Base-by-base conservation (phyloP, 163 green algal species). In the Scenedesmus sp. region DNA sequence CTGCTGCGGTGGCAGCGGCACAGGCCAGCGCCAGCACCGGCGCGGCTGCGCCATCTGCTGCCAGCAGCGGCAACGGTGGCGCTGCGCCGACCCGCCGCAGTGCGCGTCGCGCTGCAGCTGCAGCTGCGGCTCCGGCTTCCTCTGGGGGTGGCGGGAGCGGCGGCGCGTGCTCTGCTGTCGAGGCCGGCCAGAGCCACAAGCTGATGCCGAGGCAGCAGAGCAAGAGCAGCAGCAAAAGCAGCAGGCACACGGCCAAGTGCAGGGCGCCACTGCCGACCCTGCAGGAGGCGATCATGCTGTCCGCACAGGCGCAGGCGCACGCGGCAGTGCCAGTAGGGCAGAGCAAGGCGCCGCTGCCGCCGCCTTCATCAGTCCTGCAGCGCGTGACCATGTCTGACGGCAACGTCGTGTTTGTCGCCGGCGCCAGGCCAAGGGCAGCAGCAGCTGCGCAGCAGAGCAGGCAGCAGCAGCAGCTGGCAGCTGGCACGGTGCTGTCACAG, bases 341-440 rank as follows among this genome's bases (percentile, higher is more conserved):
- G 30, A 76, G 51, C 82, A 43, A 35, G 49, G 82, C 82, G 49
- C 85, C 85, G 24, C 85, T 90, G 70, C 85, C 72, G 20, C 44
- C 46, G 18, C 16, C 46, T 15, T 24, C 44, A 4, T 35, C 70
- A 42, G 40, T 76, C n/a, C 18, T 78, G 65, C 78, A 84, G 78
- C 78, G 78, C 40, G 78, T 84, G 1, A 51, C 78, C 7, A 49
- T 84, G 78, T 51, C 78, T 26, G 46, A 84, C 18, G 78, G 78
- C 78, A 37, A 53, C 33, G 46, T 51, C 6, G 40, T 84, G 35
- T 84, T 84, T 53, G 37, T 84, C 3, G 78, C 78, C 24, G 78
- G 40, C 18, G 78, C 73, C 12, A 49, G 15, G 26, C 22, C 26
- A 37, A n/a, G n/a, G n/a, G 43, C 30, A 13, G 68, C n/a, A 35